Evolutionary conservation across 495 filamentous ascomycete species (phyloP), one percentile per base, ranked within the genome.

Genomic region (Neurospora tetraspora): DNA sequence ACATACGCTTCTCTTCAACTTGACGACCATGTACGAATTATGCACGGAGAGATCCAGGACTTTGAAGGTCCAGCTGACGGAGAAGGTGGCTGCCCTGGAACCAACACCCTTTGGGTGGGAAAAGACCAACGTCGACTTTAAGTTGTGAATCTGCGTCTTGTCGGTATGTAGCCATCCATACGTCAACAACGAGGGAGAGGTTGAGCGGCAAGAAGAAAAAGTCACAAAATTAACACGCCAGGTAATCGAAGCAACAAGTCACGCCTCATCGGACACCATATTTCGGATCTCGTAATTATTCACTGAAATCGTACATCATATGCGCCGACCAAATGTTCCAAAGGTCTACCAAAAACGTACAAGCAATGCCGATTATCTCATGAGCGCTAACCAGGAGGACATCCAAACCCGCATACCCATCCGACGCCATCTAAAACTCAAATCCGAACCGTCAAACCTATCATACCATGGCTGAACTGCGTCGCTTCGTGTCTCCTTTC

Each of bases 21-120:
- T 99, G 9, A 87, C 89, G 18, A 98, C 96, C 0, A 87, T 97
- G 75, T 99, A 97, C 78, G 96, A 99, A 80, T 88, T 99, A 6
- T 95, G 92, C 76, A 93, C 91, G 2, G 94, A 98, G 72, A 86
- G 86, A 73, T 85, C 91, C n/a, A 82, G 85, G 68, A 84, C 84
- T 18, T 79, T 91, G 76, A 98, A 97, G 82, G 79, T 86, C 23
- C 79, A 82, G 27, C 84, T 98, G 31, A 89, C 92, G 9, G 91
- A 92, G 77, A 87, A 84, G 39, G 84, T 96, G 18, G 90, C 93
- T 2, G 83, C 79, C 16, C 83, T 87, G 74, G 81, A 74, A 71
- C 84, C 77, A 43, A 73, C 74, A 11, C 72, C 74, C 3, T 74
- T 83, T n/a, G 91, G 91, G 20, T 86, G 90, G 82, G 93, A 96